A percentile compares a stretch with the other conserved stretches of the same genome.
phyloP scores from a whole-genome alignment of 2,329 filamentous ascomycete species.

The Arthrinium phaeospermum region DNA sequence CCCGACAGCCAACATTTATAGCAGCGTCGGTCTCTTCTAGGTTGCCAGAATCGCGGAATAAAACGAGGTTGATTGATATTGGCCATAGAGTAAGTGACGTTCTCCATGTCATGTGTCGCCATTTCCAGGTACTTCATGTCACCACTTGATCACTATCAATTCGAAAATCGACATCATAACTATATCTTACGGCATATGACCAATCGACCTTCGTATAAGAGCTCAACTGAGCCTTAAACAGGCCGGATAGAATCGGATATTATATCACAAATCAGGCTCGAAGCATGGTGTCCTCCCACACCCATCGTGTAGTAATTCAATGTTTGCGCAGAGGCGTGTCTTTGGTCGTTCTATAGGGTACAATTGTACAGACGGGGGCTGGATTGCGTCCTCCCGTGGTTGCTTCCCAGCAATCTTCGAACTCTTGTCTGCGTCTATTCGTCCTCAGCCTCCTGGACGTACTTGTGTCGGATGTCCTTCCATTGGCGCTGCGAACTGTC shows the following conservation, averaged over 20 bases:
- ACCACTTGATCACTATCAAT: not conserved
- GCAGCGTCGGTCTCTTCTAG: not conserved
- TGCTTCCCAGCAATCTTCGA: conserved; percentile 11
- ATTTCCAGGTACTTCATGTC: not conserved
- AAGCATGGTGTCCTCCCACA: not conserved
- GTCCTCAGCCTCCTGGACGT: conserved; percentile 73
- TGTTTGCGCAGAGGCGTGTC: conserved; percentile 10
- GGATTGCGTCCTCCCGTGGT: conserved; percentile 20
- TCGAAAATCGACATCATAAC: not conserved
- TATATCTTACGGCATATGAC: not conserved
- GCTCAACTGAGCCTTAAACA: not conserved
- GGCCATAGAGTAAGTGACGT: not conserved
- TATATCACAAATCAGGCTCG: not conserved
- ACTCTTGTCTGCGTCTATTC: conserved; percentile 46
- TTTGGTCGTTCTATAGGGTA: conserved; percentile 32
- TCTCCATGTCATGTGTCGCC: not conserved
- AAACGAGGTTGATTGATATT: not conserved
- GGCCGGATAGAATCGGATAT: not conserved
- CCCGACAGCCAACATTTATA: not conserved
- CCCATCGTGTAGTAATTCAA: not conserved
- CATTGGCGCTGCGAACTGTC: conserved; percentile 81
- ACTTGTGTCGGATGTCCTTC: conserved; percentile 97
- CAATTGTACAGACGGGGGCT: conserved; percentile 29
- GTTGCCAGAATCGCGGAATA: not conserved
- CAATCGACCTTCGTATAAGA: not conserved